phyloP scores from a whole-genome alignment of 1,284 basidiomycete genomes.

The Meripilus lineatus region DNA sequence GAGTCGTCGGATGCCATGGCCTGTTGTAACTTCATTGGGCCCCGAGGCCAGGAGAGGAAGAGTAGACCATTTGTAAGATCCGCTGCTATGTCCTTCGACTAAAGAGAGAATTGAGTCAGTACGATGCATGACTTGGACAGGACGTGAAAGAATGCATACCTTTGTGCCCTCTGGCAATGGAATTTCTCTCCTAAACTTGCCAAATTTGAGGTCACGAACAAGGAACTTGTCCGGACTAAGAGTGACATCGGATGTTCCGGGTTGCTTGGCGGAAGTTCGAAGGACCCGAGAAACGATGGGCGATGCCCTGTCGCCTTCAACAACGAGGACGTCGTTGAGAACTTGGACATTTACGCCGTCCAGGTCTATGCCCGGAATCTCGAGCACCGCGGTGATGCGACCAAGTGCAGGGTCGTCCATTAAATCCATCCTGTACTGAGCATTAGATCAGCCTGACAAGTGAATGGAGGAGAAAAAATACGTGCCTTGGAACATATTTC shows the following conservation, averaged over 20 bases:
- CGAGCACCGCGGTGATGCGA: constrained; percentile 43
- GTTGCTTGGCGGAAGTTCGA: neutral
- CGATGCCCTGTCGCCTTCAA: constrained; percentile 41
- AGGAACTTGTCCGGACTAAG: neutral
- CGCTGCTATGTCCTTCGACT: constrained; percentile 12
- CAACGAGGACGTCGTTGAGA: constrained; percentile 38
- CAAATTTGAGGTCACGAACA: constrained; percentile 2
- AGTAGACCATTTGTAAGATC: constrained; percentile 22
- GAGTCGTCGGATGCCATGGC: too few species aligned
- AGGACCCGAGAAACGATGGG: constrained; percentile 25
- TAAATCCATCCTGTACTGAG: constrained; percentile 52
- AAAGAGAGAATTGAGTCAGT: constrained; percentile 1
- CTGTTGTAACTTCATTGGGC: too few species aligned
- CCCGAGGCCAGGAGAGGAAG: constrained; percentile 20
- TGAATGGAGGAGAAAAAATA: neutral
- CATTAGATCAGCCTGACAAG: neutral
- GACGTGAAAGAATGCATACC: constrained; percentile 6
- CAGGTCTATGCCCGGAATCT: constrained; percentile 50
- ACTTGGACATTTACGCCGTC: constrained; percentile 41
- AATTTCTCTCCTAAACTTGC: constrained; percentile 2
- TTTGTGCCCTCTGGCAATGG: constrained; percentile 5
- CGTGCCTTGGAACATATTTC: constrained; percentile 4
- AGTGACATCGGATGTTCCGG: neutral
- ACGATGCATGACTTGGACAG: neutral
- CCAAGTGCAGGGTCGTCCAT: constrained; percentile 41